A percentile compares a stretch with the other conserved stretches of the same genome.
These are phyloP conservation scores for Glaciozyma antarctica DNA, from an alignment of 768 basidiomycete genomes.

Conservation along the genomic window DNA sequence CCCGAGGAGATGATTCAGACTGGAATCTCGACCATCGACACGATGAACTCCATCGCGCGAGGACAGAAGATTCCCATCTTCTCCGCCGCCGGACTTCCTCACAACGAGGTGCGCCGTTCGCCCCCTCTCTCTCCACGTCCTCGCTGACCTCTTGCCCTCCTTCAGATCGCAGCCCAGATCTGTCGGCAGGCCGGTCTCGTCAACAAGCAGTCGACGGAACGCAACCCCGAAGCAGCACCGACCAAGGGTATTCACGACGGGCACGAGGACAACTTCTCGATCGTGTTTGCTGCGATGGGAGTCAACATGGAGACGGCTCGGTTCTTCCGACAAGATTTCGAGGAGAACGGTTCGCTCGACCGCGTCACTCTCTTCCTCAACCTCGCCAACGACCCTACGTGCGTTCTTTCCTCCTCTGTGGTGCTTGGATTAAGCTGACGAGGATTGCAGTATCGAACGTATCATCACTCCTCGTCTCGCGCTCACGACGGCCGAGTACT, in stretches of 20 bases:
- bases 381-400: constrained; percentile 94
- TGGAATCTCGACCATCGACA: constrained; percentile 95
- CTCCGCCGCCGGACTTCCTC: constrained; percentile 94
- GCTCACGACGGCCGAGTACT: constrained; percentile 96
- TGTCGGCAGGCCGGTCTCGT: constrained; percentile 98
- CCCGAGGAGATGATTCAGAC: constrained; percentile 99
- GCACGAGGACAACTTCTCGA: constrained; percentile 99
- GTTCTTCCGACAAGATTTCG: constrained; percentile 99
- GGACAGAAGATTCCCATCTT: constrained; percentile 99
- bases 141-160: not conserved
- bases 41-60: constrained; percentile 98
- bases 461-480: constrained; percentile 98
- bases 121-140: constrained; percentile 4
- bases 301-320: constrained; percentile 99
- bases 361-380: constrained; percentile 98
- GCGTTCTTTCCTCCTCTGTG: constrained; percentile 19
- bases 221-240: constrained; percentile 81
- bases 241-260: constrained; percentile 97
- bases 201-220: constrained; percentile 77
- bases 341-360: constrained; percentile 94
- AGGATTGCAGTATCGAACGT: constrained; percentile 63
- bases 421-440: too few species aligned
- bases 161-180: constrained; percentile 96
- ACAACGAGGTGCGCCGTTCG: constrained; percentile 67
- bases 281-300: constrained; percentile 99